Evolutionary conservation across 1,284 basidiomycete genomes (phyloP).

Genomic region (Sanguinoderma infundibulare): DNA sequence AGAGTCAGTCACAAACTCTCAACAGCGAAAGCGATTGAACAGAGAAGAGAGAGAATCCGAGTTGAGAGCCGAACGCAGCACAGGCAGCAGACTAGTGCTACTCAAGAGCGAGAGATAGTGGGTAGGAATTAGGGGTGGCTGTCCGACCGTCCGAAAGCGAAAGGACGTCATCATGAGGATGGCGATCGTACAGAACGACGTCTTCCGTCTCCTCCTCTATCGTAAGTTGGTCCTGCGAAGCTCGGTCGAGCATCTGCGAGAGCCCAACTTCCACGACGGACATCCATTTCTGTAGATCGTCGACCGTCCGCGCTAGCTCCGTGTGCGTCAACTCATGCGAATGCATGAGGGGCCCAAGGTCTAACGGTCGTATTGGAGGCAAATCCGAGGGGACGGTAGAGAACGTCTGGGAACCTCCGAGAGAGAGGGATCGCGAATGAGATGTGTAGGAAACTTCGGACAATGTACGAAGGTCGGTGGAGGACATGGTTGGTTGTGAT

Average conservation of each 20-base stretch:
- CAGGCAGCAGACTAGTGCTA: no score
- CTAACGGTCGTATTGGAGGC: conserved; percentile 63
- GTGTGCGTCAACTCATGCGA: conserved; percentile 68
- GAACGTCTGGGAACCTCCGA: conserved; percentile 26
- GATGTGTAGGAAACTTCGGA: conserved; percentile 28
- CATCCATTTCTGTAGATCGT: conserved; percentile 84
- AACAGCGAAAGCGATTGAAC: neutral
- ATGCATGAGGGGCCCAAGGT: conserved; percentile 65
- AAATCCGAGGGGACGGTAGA: conserved; percentile 20
- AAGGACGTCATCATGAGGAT: conserved; percentile 8
- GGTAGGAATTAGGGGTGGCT: conserved; percentile 13
- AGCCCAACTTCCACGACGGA: conserved; percentile 77
- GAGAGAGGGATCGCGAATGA: conserved; percentile 31
- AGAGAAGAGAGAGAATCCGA: neutral
- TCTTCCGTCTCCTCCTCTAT: conserved; percentile 51
- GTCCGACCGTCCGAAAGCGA: conserved; percentile 14
- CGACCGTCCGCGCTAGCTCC: conserved; percentile 78
- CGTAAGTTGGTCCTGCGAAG: conserved; percentile 47
- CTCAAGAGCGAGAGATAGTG: conserved; percentile 23
- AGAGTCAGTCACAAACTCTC: neutral
- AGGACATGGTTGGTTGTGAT: conserved; percentile 31
- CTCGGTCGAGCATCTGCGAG: conserved; percentile 62
- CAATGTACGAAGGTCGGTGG: conserved; percentile 26
- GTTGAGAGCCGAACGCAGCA: neutral
- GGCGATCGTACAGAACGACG: conserved; percentile 15